Percentiles rank a stretch among this genome's conserved stretches.
Conservation (phyloP, 2,329 filamentous ascomycete species). For the Fusarium kyushuense region DNA sequence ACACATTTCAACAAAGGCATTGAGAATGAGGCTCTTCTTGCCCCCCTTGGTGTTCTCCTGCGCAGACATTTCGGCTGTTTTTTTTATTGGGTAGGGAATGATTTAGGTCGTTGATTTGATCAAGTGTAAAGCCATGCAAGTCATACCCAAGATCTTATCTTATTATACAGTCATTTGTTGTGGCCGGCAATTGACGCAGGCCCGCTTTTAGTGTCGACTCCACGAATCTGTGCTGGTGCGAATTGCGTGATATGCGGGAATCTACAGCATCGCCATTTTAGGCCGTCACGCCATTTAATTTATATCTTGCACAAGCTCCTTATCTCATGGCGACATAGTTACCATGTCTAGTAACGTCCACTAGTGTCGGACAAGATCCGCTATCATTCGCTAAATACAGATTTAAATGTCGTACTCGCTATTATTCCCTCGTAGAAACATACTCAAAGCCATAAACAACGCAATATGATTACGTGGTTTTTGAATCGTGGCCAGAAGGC, state of each 20-base stretch:
- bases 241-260: not conserved
- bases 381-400: no score
- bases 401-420: not conserved
- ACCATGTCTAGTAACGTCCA: not conserved
- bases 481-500: not conserved
- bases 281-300: not conserved
- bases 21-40: conserved; percentile 58
- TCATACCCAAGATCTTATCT: not conserved
- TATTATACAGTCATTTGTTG: not conserved
- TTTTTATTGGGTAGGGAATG: not conserved
- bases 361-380: not conserved
- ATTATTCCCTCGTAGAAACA: fast-evolving
- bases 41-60: not conserved
- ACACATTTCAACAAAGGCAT: conserved; percentile 56
- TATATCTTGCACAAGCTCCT: not conserved
- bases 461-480: conserved; percentile 1
- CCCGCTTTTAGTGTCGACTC: not conserved
- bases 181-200: not conserved
- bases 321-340: not conserved
- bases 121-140: not conserved
- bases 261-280: not conserved
- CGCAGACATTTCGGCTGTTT: not conserved
- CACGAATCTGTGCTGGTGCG: not conserved
- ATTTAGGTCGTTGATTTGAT: not conserved
- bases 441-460: not conserved